phyloP scores from a whole-genome alignment of 1,284 basidiomycete species.

The Coniferiporia sulphurascens region DNA sequence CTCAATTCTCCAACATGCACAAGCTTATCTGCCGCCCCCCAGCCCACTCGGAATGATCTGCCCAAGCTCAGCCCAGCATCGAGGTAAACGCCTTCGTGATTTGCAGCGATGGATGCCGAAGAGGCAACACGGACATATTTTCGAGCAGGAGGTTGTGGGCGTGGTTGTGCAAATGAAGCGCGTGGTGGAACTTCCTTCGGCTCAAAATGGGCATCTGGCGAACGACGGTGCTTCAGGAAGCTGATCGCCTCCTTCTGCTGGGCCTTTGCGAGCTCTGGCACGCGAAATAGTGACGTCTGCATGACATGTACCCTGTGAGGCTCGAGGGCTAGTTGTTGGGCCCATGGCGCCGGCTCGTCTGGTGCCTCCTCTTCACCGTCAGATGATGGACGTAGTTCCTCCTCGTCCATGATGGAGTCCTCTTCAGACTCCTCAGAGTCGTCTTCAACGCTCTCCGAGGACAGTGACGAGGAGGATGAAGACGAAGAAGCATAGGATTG shows the following conservation, averaged over 20 bases:
- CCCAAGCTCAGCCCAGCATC: conserved; percentile 87
- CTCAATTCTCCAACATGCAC: conserved; percentile 75
- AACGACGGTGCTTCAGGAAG: conserved; percentile 64
- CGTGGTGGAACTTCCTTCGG: conserved; percentile 37
- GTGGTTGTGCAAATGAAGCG: conserved; percentile 36
- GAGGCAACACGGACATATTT: conserved; percentile 68
- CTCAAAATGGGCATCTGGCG: conserved; percentile 64
- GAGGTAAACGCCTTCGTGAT: conserved; percentile 59
- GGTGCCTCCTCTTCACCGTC: conserved; percentile 26
- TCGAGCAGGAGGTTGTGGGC: conserved; percentile 58
- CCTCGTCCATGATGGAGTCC: conserved; percentile 22
- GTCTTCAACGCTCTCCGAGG: conserved; percentile 9
- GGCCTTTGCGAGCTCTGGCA: conserved; percentile 63
- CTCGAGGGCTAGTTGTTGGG: conserved; percentile 68
- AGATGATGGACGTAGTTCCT: conserved; percentile 32
- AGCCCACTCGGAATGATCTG: conserved; percentile 86
- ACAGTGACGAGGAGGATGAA: conserved; percentile 7
- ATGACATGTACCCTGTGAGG: conserved; percentile 85
- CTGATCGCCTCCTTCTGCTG: conserved; percentile 39
- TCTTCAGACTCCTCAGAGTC: conserved; percentile 3
- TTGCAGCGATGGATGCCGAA: conserved; percentile 56
- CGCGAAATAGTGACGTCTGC: conserved; percentile 82
- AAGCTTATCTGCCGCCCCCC: conserved; percentile 79
- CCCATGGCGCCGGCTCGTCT: conserved; percentile 47
- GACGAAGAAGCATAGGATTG: conserved; percentile 1